Base-by-base conservation (phyloP, 345 rosid genomes). In the Euphorbia pulcherrima region DNA sequence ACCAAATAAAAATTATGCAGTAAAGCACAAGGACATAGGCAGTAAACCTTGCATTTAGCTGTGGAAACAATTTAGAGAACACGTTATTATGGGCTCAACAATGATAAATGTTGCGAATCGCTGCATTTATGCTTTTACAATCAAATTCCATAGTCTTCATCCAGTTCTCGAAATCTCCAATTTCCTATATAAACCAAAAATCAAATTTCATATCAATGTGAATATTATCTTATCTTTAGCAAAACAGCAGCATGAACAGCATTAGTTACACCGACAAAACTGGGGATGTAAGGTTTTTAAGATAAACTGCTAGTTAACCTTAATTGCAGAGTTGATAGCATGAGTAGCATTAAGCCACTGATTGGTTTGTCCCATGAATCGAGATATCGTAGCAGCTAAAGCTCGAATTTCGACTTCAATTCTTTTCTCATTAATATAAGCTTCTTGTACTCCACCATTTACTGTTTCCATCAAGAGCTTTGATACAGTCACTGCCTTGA, bases 91-190 rank as follows among this genome's bases (percentile, higher is more conserved):
- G 24, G 52, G 29, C 44, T 68, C 35, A 52, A 8, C 61, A 56
- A 71, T 83, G 79, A 60, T 90, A 89, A 68, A 90, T 89, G 69
- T 84, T 85, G 65, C 78, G 80, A 69, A 93, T 87, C 21, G 97
- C 92, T 47, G 92, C 75, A 60, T 74, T 89, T 67, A 93, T 85
- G 80, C 86, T 87, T 76, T 84, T 89, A 54, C 94, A 86, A 70
- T 90, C 95, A 68, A 79, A 86, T 70, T 93, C 96, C 98, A 93
- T 93, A 6, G 85, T 85, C 96, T 82, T 93, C 91, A 90, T 82
- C 97, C 94, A 87, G 75, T 93, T 89, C 86, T 93, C 98, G 68
- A 93, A 86, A 81, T 93, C 98, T 62, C 97, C 98, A 53, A 87
- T 87, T 75, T 90, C 98, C 97, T 90, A 47, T 9, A 13, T 30